A percentile compares a stretch with the other conserved stretches of the same genome.
These are phyloP conservation scores for Melaleuca quinquenervia DNA, from an alignment of 345 rosid species.

Conservation along the genomic window DNA sequence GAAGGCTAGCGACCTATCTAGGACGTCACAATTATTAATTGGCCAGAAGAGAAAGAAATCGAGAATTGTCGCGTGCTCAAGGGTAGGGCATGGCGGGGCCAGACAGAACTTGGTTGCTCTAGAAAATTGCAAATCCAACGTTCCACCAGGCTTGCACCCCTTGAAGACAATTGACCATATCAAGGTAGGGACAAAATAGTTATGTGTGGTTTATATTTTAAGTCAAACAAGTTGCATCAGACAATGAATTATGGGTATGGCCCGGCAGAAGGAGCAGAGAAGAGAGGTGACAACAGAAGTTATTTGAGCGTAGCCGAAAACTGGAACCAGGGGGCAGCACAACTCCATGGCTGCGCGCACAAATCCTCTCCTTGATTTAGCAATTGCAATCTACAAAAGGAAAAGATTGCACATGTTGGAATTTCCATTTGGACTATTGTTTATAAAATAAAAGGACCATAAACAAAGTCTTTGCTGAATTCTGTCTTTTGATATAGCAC, in stretches of 20 bases:
- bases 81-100: too few relatives aligned
- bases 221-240: background rate
- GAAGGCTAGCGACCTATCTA: too few relatives aligned
- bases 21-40: too few relatives aligned
- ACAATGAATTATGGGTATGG: background rate
- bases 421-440: background rate
- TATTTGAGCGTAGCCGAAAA: constrained; percentile 88
- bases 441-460: background rate
- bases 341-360: constrained; percentile 70
- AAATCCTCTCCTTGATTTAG: constrained; percentile 69
- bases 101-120: constrained; percentile 75
- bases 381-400: constrained; percentile 39
- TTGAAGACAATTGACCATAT: constrained; percentile 52
- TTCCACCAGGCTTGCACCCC: constrained; percentile 87
- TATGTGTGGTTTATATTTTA: background rate
- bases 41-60: too few relatives aligned
- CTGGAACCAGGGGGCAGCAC: constrained; percentile 87
- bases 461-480: background rate
- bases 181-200: background rate
- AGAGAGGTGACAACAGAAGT: background rate
- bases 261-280: too few relatives aligned
- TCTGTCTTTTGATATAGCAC: background rate
- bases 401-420: background rate
- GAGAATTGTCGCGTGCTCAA: too few relatives aligned
- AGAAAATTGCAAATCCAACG: constrained; percentile 34